Percentiles rank a stretch among this genome's conserved stretches.
Evolutionary conservation across 2,329 filamentous ascomycete species (phyloP).

Genomic region (Drechslerella stenobrocha): DNA sequence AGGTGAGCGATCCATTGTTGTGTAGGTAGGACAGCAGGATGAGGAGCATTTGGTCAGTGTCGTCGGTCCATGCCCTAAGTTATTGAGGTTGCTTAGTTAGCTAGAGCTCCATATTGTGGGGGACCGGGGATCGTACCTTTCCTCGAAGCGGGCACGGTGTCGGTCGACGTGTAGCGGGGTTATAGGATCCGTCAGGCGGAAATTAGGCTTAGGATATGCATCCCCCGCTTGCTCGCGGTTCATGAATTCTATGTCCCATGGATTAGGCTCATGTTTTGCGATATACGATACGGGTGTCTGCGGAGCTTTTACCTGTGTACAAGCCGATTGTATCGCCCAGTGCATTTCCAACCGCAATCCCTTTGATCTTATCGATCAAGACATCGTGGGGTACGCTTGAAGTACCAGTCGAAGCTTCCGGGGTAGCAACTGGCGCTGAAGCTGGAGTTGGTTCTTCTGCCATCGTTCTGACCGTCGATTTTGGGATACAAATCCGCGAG

Average conservation of each 20-base stretch:
- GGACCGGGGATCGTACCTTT: slow-evolving; percentile 47
- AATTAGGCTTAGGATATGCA: slow-evolving; percentile 56
- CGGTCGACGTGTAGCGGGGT: slow-evolving; percentile 58
- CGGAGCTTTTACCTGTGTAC: slow-evolving; percentile 57
- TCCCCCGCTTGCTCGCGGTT: slow-evolving; percentile 54
- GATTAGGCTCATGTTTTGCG: not conserved
- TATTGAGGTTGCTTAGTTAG: not conserved
- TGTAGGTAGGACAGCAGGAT: slow-evolving; percentile 60
- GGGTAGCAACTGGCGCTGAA: slow-evolving; percentile 43
- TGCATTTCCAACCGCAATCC: slow-evolving; percentile 60
- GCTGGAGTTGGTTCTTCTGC: slow-evolving; percentile 11
- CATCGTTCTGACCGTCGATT: slow-evolving; percentile 6
- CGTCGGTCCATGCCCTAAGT: slow-evolving; percentile 61
- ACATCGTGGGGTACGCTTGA: slow-evolving; percentile 53
- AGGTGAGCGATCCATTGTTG: slow-evolving; percentile 56
- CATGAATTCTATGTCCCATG: slow-evolving; percentile 57
- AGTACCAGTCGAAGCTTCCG: slow-evolving; percentile 52
- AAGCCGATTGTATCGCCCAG: slow-evolving; percentile 62
- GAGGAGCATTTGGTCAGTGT: slow-evolving; percentile 62
- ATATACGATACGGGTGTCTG: not conserved
- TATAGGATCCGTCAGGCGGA: slow-evolving; percentile 56
- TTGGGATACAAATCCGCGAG: not conserved
- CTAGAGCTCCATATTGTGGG: slow-evolving; percentile 5
- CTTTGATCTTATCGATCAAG: slow-evolving; percentile 56
- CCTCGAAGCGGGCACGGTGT: slow-evolving; percentile 58